A percentile compares a stretch with the other conserved stretches of the same genome.
Conservation (phyloP, 192 early-diverging fungal species). For the Backusella tuberculispora region DNA sequence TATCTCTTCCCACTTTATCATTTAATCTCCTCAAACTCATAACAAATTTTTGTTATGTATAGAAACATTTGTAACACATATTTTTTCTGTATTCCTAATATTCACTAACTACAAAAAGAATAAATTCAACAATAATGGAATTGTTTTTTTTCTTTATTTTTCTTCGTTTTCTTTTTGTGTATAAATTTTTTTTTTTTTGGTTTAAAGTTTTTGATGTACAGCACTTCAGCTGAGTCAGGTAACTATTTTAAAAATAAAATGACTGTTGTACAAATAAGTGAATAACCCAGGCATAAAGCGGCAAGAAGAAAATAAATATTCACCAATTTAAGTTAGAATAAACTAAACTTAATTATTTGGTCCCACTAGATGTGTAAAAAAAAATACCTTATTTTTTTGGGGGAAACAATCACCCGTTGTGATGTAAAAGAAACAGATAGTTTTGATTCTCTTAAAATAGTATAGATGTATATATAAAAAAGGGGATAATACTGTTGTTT, state of each 20-base stretch:
- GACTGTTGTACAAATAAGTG: neutral
- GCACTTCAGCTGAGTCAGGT: neutral
- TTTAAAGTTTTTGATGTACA: neutral
- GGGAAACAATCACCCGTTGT: conserved; percentile 2
- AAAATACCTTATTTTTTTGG: neutral
- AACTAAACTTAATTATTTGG: neutral
- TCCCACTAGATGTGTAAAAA: neutral
- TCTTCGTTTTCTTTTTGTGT: neutral
- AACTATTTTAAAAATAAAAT: neutral
- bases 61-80: conserved; percentile 11
- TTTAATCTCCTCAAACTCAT: neutral
- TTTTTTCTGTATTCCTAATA: neutral
- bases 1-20: neutral
- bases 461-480: neutral
- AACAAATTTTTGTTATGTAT: neutral
- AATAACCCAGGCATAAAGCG: neutral
- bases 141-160: no score
- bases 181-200: no score
- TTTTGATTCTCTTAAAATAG: neutral
- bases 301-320: neutral
- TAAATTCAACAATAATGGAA: neutral
- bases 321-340: neutral
- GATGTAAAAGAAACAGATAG: neutral
- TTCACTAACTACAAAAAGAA: neutral
- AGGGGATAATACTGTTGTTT: neutral